These are phyloP conservation scores for Pinus taeda DNA, from an alignment of 75 land plant genomes.

Conservation along the genomic window DNA sequence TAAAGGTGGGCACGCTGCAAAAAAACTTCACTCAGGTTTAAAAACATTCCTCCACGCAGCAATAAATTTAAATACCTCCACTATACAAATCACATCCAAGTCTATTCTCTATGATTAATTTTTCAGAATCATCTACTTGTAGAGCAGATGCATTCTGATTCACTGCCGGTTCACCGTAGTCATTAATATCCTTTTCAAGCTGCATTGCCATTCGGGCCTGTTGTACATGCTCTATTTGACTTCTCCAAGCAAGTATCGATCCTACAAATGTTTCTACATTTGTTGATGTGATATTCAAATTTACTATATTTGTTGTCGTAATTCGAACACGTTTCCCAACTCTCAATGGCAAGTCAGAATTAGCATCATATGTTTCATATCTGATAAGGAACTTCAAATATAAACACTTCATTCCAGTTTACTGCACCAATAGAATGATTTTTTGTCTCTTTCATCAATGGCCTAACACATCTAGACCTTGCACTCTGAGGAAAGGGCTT, in stretches of 20 bases:
- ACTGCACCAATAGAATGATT: conserved; percentile 32
- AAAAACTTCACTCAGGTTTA: too few species aligned
- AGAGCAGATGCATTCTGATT: conserved; percentile 51
- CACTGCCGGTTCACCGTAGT: conserved; percentile 4
- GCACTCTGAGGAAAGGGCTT: conserved; percentile 93
- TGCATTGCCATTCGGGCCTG: conserved; percentile 29
- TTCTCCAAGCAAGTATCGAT: conserved; percentile 68
- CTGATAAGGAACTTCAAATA: conserved; percentile 92
- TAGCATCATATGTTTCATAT: conserved; percentile 82
- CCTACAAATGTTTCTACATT: conserved; percentile 72
- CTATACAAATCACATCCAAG: conserved; percentile 81
- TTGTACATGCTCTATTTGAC: conserved; percentile 63
- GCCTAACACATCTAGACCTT: conserved; percentile 88
- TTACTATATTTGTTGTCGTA: conserved; percentile 78
- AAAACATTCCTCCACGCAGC: too few species aligned
- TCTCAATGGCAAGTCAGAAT: conserved; percentile 31
- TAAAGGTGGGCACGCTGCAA: too few species aligned
- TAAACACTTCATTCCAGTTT: conserved; percentile 95
- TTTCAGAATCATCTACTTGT: conserved; percentile 84
- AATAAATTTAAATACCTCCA: too few species aligned
- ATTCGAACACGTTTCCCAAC: conserved; percentile 79
- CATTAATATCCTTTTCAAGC: conserved; percentile 32
- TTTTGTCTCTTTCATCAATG: conserved; percentile 21
- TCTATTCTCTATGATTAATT: conserved; percentile 68
- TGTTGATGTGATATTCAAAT: conserved; percentile 82